Evolutionary conservation across 306 rosid species (phyloP).

Genomic region (Vigna nakashimae): DNA sequence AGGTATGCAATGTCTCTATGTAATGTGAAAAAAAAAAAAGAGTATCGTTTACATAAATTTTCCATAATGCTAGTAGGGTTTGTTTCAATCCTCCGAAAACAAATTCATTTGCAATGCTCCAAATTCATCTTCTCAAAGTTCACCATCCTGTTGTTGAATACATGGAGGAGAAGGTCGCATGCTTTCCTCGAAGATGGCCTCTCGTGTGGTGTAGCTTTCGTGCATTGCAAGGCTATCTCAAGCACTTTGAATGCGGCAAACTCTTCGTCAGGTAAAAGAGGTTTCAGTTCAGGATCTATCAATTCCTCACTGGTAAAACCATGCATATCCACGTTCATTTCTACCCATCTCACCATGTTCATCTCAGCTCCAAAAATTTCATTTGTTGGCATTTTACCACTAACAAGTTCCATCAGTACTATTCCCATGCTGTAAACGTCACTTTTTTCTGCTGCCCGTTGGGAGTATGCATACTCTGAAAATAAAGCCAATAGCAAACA

Average conservation of each 20-base stretch:
- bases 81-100: conserved; percentile 31
- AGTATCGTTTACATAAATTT: conserved; percentile 6
- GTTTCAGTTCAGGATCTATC: conserved; percentile 71
- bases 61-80: background rate
- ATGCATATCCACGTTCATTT: conserved; percentile 59
- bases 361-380: conserved; percentile 70
- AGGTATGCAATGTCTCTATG: conserved; percentile 9
- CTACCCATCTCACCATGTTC: conserved; percentile 99
- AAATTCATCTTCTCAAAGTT: conserved; percentile 57
- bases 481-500: conserved; percentile 6
- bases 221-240: conserved; percentile 89
- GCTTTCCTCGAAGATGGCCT: conserved; percentile 83
- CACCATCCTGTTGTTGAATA: conserved; percentile 55
- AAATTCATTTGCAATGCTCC: conserved; percentile 38
- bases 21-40: background rate
- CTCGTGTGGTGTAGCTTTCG: conserved; percentile 75
- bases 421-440: conserved; percentile 97
- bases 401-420: conserved; percentile 88
- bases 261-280: conserved; percentile 66
- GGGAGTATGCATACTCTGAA: conserved; percentile 87
- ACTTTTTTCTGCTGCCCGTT: conserved; percentile 84
- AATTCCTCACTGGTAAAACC: conserved; percentile 58
- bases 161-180: conserved; percentile 75
- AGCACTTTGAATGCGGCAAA: conserved; percentile 78
- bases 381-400: conserved; percentile 90